Percentiles rank a stretch among this genome's conserved stretches.
phyloP scores from a whole-genome alignment of 139 green algal species.

The Volvox reticuliferus region DNA sequence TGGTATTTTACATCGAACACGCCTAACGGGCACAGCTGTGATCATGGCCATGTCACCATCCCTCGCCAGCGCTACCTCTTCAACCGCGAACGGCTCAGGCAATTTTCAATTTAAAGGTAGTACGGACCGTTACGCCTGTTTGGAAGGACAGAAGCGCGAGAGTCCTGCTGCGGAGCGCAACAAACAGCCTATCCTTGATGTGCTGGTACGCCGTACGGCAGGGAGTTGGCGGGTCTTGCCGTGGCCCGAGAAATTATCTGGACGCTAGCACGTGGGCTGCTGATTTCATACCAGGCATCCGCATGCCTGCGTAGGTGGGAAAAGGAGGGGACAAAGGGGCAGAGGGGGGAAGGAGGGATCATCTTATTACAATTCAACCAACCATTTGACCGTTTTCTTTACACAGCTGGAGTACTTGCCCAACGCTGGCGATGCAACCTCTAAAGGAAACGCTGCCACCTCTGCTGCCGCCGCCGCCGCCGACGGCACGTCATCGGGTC shows the following conservation, averaged over 20 bases:
- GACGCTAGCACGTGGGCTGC: too few species aligned
- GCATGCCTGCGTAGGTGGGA: too few species aligned
- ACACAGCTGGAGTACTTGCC: background rate
- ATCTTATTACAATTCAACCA: too few species aligned
- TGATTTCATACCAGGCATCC: too few species aligned
- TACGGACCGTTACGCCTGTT: constrained; percentile 23
- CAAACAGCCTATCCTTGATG: constrained; percentile 36
- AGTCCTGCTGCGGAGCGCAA: constrained; percentile 42
- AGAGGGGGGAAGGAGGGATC: too few species aligned
- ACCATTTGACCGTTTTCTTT: background rate
- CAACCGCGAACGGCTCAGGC: background rate
- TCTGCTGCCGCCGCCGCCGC: too few species aligned
- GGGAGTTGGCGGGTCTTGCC: too few species aligned
- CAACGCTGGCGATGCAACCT: too few species aligned
- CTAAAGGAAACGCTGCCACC: background rate
- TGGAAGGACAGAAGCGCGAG: constrained; percentile 25
- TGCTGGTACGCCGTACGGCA: constrained; percentile 6
- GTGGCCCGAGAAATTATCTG: too few species aligned
- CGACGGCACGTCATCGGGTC: background rate
- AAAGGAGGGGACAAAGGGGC: too few species aligned
- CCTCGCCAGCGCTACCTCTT: background rate
- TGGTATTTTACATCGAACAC: background rate
- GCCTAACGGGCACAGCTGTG: background rate
- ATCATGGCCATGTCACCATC: background rate
- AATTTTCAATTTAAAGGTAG: constrained; percentile 1